Evolutionary conservation across 108 stramenopile species (phyloP).

Genomic region (Pelagomonas calceolata): DNA sequence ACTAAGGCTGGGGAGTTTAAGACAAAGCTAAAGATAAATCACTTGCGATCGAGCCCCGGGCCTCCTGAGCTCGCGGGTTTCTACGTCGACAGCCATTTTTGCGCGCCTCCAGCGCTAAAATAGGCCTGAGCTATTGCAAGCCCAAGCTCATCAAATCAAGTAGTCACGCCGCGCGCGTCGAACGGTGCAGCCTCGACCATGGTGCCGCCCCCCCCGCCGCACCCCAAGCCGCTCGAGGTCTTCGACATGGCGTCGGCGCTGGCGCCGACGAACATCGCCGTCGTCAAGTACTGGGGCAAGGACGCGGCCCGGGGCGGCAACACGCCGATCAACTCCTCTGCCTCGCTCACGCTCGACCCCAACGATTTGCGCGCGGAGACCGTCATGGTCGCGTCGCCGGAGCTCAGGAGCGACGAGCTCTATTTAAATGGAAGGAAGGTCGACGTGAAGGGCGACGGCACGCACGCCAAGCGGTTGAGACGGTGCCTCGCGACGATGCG

Average conservation of each 20-base stretch:
- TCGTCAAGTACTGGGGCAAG: slow-evolving; percentile 98
- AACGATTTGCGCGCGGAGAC: slow-evolving; percentile 82
- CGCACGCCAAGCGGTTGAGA: slow-evolving; percentile 47
- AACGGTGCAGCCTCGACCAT: too few relatives aligned
- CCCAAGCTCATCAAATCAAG: too few relatives aligned
- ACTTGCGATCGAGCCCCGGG: too few relatives aligned
- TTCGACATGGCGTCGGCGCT: slow-evolving; percentile 66
- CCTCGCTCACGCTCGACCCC: slow-evolving; percentile 82
- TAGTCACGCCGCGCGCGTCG: too few relatives aligned
- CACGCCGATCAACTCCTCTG: slow-evolving; percentile 84
- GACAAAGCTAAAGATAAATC: too few relatives aligned
- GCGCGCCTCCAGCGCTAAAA: too few relatives aligned
- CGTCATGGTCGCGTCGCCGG: slow-evolving; percentile 59
- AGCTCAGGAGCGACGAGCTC: slow-evolving; percentile 66
- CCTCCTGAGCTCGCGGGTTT: too few relatives aligned
- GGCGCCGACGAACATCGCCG: slow-evolving; percentile 90
- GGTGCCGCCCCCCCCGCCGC: too few relatives aligned
- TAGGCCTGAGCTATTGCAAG: too few relatives aligned
- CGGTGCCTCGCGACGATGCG: slow-evolving; percentile 61
- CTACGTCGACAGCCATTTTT: too few relatives aligned
- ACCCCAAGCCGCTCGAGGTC: too few relatives aligned
- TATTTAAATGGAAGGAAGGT: slow-evolving; percentile 86
- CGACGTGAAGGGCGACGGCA: slow-evolving; percentile 23
- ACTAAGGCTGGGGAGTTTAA: too few relatives aligned
- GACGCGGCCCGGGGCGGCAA: slow-evolving; percentile 62